Percentiles rank a stretch among this genome's conserved stretches.
Conservation (phyloP, 2,329 filamentous ascomycete species). For the Colletotrichum tanaceti region DNA sequence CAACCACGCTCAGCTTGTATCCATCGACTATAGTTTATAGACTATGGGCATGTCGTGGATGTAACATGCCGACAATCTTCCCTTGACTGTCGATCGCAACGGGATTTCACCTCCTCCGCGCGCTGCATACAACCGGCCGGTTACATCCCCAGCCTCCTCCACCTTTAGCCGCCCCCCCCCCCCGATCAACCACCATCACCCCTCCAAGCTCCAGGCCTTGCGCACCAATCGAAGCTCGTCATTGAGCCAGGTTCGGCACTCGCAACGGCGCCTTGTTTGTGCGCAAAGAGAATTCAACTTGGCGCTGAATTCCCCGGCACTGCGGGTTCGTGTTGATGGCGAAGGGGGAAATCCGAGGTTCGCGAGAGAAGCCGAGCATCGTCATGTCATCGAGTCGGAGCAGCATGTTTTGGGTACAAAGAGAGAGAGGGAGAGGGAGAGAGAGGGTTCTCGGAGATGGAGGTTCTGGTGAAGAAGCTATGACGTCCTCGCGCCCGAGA, state of each 20-base stretch:
- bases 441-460: too few species aligned
- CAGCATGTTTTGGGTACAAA: background rate
- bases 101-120: background rate
- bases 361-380: background rate
- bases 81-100: background rate
- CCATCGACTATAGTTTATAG: too few species aligned
- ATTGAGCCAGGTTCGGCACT: constrained; percentile 8
- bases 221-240: constrained; percentile 20
- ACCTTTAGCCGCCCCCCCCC: constrained; percentile 31
- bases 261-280: constrained; percentile 25
- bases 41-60: too few species aligned
- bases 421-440: too few species aligned
- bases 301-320: constrained; percentile 1
- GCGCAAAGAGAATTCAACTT: constrained; percentile 30
- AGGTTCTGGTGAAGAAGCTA: too few species aligned
- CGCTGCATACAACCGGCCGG: constrained; percentile 5
- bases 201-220: constrained; percentile 24
- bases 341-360: background rate
- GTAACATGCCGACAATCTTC: too few species aligned
- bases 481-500: constrained; percentile 46
- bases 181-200: constrained; percentile 15
- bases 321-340: background rate
- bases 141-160: constrained; percentile 18
- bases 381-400: background rate
- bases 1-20: too few species aligned